phyloP scores from a whole-genome alignment of 2,329 filamentous ascomycete species.

The Phialocephala subalpina region DNA sequence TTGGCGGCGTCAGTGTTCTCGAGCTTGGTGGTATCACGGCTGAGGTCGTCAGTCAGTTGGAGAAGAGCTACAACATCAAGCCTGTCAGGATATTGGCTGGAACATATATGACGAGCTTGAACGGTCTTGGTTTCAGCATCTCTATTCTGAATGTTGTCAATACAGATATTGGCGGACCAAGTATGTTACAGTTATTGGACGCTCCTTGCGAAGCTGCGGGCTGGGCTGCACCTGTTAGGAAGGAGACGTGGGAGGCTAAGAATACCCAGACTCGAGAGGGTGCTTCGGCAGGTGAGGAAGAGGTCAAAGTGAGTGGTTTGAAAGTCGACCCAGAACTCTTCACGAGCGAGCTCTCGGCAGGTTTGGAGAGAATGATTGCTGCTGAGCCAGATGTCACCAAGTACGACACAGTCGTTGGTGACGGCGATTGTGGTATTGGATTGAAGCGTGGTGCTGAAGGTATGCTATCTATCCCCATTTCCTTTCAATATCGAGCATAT shows the following conservation, averaged over 20 bases:
- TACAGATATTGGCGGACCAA: slow-evolving; percentile 51
- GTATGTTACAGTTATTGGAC: slow-evolving; percentile 72
- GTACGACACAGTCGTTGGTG: slow-evolving; percentile 75
- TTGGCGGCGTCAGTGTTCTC: slow-evolving; percentile 72
- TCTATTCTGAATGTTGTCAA: slow-evolving; percentile 70
- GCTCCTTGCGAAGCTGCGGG: slow-evolving; percentile 72
- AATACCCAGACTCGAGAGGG: slow-evolving; percentile 45
- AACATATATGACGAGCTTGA: slow-evolving; percentile 77
- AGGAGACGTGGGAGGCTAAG: slow-evolving; percentile 64
- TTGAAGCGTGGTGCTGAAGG: slow-evolving; percentile 73
- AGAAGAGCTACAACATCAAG: slow-evolving; percentile 63
- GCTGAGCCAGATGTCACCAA: slow-evolving; percentile 72
- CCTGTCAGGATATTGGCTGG: slow-evolving; percentile 69
- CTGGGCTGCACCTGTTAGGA: slow-evolving; percentile 68
- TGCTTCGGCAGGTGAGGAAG: slow-evolving; percentile 40
- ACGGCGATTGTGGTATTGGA: slow-evolving; percentile 76
- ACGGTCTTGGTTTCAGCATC: slow-evolving; percentile 76
- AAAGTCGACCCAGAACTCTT: slow-evolving; percentile 46
- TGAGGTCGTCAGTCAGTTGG: slow-evolving; percentile 70
- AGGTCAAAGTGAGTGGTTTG: slow-evolving; percentile 43
- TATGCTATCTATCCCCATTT: slow-evolving; percentile 26
- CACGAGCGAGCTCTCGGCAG: slow-evolving; percentile 60
- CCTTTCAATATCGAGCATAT: not conserved
- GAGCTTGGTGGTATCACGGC: slow-evolving; percentile 73
- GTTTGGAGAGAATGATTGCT: slow-evolving; percentile 64